Conservation (phyloP, 805 yeast genomes). For the Blastobotrys peoriensis region DNA sequence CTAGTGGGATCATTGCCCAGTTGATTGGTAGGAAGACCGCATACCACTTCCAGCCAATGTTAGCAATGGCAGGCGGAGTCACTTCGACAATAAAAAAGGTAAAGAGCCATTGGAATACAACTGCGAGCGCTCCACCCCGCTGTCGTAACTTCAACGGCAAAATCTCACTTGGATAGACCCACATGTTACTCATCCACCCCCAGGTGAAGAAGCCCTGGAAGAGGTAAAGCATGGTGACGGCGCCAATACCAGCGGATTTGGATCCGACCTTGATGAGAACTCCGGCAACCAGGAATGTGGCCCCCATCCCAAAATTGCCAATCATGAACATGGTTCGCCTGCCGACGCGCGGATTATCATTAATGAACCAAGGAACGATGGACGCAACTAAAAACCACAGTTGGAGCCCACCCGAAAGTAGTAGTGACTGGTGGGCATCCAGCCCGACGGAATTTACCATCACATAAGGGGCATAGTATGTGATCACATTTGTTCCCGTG, state of each 20-base stretch:
- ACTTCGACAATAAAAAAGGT: constrained; percentile 29
- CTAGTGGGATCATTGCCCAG: constrained; percentile 36
- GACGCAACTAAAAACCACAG: constrained; percentile 54
- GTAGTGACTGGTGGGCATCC: constrained; percentile 68
- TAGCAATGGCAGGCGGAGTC: constrained; percentile 37
- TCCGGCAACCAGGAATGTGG: constrained; percentile 2
- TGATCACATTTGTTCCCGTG: constrained; percentile 7
- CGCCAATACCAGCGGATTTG: constrained; percentile 26
- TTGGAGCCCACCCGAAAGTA: constrained; percentile 72
- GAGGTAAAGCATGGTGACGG: constrained; percentile 39
- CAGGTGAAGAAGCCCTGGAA: constrained; percentile 32
- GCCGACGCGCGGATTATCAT: not conserved
- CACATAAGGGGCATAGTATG: constrained; percentile 68
- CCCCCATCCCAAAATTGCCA: constrained; percentile 5
- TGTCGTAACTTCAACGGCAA: constrained; percentile 62
- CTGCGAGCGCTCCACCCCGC: constrained; percentile 51
- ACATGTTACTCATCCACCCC: constrained; percentile 46
- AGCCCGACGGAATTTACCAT: constrained; percentile 71
- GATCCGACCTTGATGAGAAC: constrained; percentile 8
- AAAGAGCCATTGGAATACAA: constrained; percentile 62
- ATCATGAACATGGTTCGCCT: not conserved
- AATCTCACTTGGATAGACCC: constrained; percentile 66
- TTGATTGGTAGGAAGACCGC: constrained; percentile 30
- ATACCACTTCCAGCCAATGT: constrained; percentile 40
- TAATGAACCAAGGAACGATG: constrained; percentile 41